A percentile compares a stretch with the other conserved stretches of the same genome.
phyloP scores from a whole-genome alignment of 768 basidiomycete genomes.

The Lyophyllum atratum region DNA sequence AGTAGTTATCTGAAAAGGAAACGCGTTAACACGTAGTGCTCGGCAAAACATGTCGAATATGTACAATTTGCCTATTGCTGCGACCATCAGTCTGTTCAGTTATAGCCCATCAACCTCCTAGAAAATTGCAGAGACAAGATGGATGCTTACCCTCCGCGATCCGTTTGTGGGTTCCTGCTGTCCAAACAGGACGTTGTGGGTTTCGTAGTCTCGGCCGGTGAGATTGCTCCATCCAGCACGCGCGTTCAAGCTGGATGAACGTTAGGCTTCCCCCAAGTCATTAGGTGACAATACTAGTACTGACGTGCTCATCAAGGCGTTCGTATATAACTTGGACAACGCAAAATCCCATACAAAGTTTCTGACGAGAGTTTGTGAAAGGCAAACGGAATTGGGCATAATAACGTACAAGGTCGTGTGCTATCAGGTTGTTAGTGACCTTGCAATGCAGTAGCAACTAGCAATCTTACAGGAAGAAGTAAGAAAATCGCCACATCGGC shows the following conservation, averaged over 20 bases:
- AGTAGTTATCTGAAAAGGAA: neutral
- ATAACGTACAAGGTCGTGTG: constrained; percentile 22
- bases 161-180: too few relatives aligned
- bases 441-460: neutral
- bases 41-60: too few relatives aligned
- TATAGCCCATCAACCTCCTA: too few relatives aligned
- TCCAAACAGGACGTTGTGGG: neutral
- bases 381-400: too few relatives aligned
- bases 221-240: neutral
- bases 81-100: too few relatives aligned
- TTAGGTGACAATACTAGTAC: neutral
- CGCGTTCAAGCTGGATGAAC: neutral
- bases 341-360: constrained; percentile 29
- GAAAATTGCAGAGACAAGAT: too few relatives aligned
- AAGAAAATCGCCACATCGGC: neutral
- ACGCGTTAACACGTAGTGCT: too few relatives aligned
- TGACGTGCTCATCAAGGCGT: constrained; percentile 16
- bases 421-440: constrained; percentile 2
- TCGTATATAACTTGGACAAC: constrained; percentile 26
- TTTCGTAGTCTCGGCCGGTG: neutral
- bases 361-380: constrained; percentile 12
- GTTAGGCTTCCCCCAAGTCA: neutral
- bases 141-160: too few relatives aligned
- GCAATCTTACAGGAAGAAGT: neutral
- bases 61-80: too few relatives aligned